Conservation (phyloP, 2,329 filamentous ascomycete species). For the Trichophyton verrucosum region DNA sequence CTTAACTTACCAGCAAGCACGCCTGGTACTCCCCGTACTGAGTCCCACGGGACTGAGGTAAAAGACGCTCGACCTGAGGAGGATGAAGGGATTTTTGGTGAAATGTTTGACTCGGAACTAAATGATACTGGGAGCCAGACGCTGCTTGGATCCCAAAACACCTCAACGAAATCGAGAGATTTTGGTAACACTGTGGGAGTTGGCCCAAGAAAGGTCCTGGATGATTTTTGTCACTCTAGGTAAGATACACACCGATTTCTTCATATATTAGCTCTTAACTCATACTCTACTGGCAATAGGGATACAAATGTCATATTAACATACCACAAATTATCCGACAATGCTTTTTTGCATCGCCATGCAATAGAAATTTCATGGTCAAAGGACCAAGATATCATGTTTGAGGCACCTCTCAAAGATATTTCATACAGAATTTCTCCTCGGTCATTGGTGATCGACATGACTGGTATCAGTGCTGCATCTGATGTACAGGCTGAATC, state of each 20-base stretch:
- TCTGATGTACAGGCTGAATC: slow-evolving; percentile 73
- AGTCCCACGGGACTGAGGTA: neutral
- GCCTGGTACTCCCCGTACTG: neutral
- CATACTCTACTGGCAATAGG: slow-evolving; percentile 32
- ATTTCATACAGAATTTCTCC: slow-evolving; percentile 36
- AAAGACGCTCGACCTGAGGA: slow-evolving; percentile 29
- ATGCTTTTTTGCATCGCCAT: slow-evolving; percentile 63
- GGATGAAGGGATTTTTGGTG: slow-evolving; percentile 38
- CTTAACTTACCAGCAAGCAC: slow-evolving; percentile 20
- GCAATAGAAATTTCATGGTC: slow-evolving; percentile 66
- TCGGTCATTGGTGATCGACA: slow-evolving; percentile 51
- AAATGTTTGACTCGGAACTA: slow-evolving; percentile 41
- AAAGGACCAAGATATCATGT: slow-evolving; percentile 50
- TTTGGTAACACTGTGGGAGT: slow-evolving; percentile 76
- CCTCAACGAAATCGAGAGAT: slow-evolving; percentile 52
- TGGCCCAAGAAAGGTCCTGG: slow-evolving; percentile 61
- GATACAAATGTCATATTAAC: slow-evolving; percentile 56
- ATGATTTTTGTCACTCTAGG: slow-evolving; percentile 79
- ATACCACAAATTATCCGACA: slow-evolving; percentile 59
- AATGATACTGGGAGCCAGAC: slow-evolving; percentile 30
- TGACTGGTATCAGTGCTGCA: slow-evolving; percentile 61
- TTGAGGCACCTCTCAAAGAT: slow-evolving; percentile 30
- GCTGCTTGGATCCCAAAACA: slow-evolving; percentile 24
- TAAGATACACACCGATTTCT: slow-evolving; percentile 21
- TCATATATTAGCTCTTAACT: slow-evolving; percentile 9